Base-by-base conservation (phyloP, 192 early-diverging fungal species). In the Backusella psychrophila region DNA sequence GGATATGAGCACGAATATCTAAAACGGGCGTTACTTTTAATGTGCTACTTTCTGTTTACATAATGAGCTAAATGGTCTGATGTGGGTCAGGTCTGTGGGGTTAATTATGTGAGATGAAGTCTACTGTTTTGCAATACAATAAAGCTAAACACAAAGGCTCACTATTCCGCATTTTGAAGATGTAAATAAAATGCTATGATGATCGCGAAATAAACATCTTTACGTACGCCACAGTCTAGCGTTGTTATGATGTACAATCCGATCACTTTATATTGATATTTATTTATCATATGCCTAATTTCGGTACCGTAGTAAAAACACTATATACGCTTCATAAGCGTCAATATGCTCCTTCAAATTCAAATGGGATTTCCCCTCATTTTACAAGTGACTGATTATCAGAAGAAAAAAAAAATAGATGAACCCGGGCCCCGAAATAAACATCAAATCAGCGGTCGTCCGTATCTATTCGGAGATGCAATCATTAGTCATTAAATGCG, bases 381-480 rank as follows among this genome's bases (percentile, higher is more conserved):
- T 29, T 9, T 63, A 23, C 9, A 63, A 26, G 56, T 63, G 66
- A 35, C 66, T 68, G 35, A 68, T 33, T 36, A 33, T 68, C 66
- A 35, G 66, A 14, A 35, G 66, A 35, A 67, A 35, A 67, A 31
- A 67, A 36, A 35, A 68, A 36, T 35, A 68, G 66, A 68, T 33
- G 66, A n/a, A 31, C 17, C 15, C 35, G 66, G 34, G 66, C 17
- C 29, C 35, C 66, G 29, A 68, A 35, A 33, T 33, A 36, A 68
- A 19, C 35, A 33, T 68, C 35, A 19, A 33, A 68, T 68, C 29
- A 68, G 35, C 19, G 66, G 66, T 19, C 35, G 12, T 7, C 29
- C 66, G 56, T 63, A 63, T 68, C 66, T 68, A 36, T 35, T 68
- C 35, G 29, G 66, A 68, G 66, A 68, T 68, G 29, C 33, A 68